phyloP scores from a whole-genome alignment of 106 monocot species.

The Narthecium ossifragum region DNA sequence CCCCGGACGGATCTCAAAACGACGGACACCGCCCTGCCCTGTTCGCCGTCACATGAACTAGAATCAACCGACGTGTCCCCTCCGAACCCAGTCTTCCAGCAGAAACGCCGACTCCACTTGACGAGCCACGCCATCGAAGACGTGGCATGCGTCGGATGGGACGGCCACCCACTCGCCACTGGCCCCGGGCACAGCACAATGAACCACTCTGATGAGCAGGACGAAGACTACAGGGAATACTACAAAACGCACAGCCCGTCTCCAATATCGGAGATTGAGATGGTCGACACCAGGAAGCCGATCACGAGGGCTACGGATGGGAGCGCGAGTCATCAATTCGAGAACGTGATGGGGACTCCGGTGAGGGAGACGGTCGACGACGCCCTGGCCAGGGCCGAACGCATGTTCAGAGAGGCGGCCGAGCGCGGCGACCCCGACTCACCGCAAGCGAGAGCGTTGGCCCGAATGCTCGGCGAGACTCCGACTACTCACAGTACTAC shows the following conservation, averaged over 20 bases:
- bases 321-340: conserved; percentile 10
- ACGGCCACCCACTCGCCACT: conserved; percentile 12
- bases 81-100: conserved; percentile 32
- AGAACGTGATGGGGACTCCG: conserved; percentile 1
- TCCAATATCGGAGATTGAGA: conserved; percentile 40
- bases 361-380: conserved; percentile 41
- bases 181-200: not conserved
- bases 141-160: conserved; percentile 27
- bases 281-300: conserved; percentile 56
- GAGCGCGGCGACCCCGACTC: conserved; percentile 32
- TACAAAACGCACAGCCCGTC: conserved; percentile 52
- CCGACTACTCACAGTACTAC: too few relatives aligned
- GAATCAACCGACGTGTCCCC: conserved; percentile 15
- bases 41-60: conserved; percentile 26
- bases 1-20: not conserved
- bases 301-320: conserved; percentile 26
- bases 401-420: conserved; percentile 30
- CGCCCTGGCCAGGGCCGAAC: conserved; percentile 37
- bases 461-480: conserved; percentile 8
- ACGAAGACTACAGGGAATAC: conserved; percentile 35
- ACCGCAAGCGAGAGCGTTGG: conserved; percentile 39
- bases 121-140: conserved; percentile 8
- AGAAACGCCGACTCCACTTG: conserved; percentile 28
- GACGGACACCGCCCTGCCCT: conserved; percentile 13
- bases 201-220: not conserved